Base-by-base conservation (phyloP, 192 early-diverging fungal genomes). In the Linnemannia zychae region DNA sequence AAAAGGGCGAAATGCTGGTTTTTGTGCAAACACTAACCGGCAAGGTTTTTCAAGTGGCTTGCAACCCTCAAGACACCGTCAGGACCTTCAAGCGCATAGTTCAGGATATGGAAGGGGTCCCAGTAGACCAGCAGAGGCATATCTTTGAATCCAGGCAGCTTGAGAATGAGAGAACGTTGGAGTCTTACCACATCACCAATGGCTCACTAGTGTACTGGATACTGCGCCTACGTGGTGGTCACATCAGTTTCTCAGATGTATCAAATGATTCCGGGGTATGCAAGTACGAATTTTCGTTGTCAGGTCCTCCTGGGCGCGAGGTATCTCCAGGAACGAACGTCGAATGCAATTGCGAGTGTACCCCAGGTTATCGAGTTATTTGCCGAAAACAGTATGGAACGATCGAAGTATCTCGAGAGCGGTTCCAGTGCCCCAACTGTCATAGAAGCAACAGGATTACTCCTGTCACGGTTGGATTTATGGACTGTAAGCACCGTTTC, bases 101-200 rank as follows among this genome's bases (percentile, higher is more conserved):
- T 50, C 93, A 94, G 82, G 89, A 95, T 74, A 93, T 91, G 86
- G 93, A 96, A 86, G 93, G 93, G 6, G 92, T 93, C 66, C 94
- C 93, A 7, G 89, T 90, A 38, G 90, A 95, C 72, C 91, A 94
- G 80, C 93, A 93, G 77, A 87, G 91, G 63, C 88, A 95, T 3
- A 92, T 94, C 68, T 95, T 93, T 68, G 91, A 88, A 46, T 93
- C 93, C 46, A 94, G 94, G 86, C 93, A 93, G 86, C 87, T 96
- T 36, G 90, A 95, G 71, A 93, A 95, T 72, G 91, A 89, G 46
- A 90, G 92, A 37, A 82, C 87, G 0, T 88, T 95, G 12, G 88
- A 88, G 7, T 92, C 92, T 78, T 94, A 95, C 88, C 89, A 91
- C 84, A 92, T 94, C 79, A 89, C 90, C 76, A 88, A 92, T 79